Evolutionary conservation across 106 monocot species (phyloP), one percentile per base, ranked within the genome.

Genomic region (Apostasia shenzhenica): DNA sequence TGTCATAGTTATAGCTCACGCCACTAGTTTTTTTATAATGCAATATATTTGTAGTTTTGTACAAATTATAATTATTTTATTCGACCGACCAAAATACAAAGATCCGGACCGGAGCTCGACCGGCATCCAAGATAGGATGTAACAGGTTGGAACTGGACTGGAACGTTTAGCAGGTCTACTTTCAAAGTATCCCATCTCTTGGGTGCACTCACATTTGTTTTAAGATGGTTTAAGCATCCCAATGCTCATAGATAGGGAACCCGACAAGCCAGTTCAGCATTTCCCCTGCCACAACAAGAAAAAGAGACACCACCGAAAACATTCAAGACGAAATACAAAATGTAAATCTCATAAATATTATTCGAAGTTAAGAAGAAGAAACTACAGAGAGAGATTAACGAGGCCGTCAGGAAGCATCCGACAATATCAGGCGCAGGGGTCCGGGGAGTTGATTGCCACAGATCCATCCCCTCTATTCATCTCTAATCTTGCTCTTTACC

Each of bases 391-490:
- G 60, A 81, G n/a, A n/a, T n/a, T 70, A 72, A 99, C 97, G 71
- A 90, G 83, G 54, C 92, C 92, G 38, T 90, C 80, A 38, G 68
- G 14, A 89, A 93, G 85, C 97, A 99, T 42, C 77, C 85, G 65
- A 99, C 87, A 89, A 99, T 93, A 41, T 82, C 97, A 99, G 41
- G 92, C 93, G 68, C 97, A 99, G 7, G 97, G 92, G 55, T 99
- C 97, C 38, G 93, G 92, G 2, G 97, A 99, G 67, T 92, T 87
- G 59, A 93, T 92, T 99, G 92, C 97, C 97, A 99, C 7, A 89
- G 89, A 45, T 76, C 77, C 89, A 93, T 87, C 44, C 72, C 81
- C 83, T 79, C 3, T 55, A 62, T 48, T 73, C 85, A 54, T 87
- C 92, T 71, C 81, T 83, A 82, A 99, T 75, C 82, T 77, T 80